These are phyloP conservation scores for Apium graveolens DNA, from an alignment of 129 eudicot species.

Conservation along the genomic window DNA sequence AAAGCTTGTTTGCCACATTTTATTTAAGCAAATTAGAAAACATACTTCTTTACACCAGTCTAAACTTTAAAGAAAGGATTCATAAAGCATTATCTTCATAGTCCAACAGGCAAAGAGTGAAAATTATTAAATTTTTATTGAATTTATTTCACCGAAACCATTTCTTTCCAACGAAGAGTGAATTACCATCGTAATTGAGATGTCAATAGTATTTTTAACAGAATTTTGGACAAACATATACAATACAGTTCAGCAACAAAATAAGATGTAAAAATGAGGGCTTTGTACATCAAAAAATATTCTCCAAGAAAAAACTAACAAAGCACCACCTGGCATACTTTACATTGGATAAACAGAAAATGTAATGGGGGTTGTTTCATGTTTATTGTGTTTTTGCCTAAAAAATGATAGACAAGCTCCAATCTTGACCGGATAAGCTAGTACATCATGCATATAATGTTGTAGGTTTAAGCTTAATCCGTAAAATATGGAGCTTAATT, in stretches of 20 bases:
- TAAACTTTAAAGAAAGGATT: too few species aligned
- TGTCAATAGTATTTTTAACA: too few species aligned
- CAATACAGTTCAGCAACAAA: background rate
- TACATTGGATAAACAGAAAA: slow-evolving; percentile 1
- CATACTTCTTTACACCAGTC: too few species aligned
- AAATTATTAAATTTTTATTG: too few species aligned
- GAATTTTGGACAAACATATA: background rate
- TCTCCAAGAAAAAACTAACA: slow-evolving; percentile 22
- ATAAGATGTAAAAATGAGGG: slow-evolving; percentile 8
- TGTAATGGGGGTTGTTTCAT: background rate
- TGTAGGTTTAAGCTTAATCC: background rate
- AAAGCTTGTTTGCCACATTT: too few species aligned
- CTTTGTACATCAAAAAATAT: slow-evolving; percentile 12
- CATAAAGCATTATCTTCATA: too few species aligned
- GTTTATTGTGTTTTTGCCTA: background rate
- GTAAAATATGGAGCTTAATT: slow-evolving; percentile 2
- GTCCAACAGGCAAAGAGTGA: too few species aligned
- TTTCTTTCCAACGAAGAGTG: too few species aligned
- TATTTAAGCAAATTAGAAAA: too few species aligned
- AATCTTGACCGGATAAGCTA: background rate
- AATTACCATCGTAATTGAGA: too few species aligned
- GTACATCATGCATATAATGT: background rate
- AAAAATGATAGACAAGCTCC: slow-evolving; percentile 1
- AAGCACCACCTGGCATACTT: slow-evolving; percentile 16
- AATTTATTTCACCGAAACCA: too few species aligned